Evolutionary conservation across 129 eudicot genomes (phyloP).

Genomic region (Flaveria sonorensis): DNA sequence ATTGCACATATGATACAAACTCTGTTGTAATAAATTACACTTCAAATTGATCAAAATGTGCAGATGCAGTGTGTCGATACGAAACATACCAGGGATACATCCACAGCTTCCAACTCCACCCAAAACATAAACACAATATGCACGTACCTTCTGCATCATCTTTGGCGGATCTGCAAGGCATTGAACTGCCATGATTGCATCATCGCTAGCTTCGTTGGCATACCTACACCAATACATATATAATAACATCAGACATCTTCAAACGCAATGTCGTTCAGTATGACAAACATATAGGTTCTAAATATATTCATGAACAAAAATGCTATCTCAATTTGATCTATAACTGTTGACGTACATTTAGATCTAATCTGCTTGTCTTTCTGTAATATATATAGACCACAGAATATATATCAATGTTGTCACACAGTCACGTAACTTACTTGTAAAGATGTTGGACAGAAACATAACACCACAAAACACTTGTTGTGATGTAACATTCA

Average conservation of each 20-base stretch:
- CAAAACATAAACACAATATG: slow-evolving; percentile 85
- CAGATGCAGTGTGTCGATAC: background rate
- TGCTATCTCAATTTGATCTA: no score
- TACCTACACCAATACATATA: no score
- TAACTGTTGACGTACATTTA: no score
- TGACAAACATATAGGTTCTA: background rate
- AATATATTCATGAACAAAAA: background rate
- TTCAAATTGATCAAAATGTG: background rate
- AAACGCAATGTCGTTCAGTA: background rate
- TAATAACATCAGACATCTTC: no score
- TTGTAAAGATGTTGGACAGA: no score
- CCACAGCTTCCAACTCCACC: slow-evolving; percentile 98
- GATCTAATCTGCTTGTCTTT: no score
- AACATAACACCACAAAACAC: no score
- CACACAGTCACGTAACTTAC: no score
- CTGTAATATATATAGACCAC: no score
- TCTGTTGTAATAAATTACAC: background rate
- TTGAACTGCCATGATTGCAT: slow-evolving; percentile 45
- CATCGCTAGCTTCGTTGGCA: no score
- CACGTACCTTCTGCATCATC: slow-evolving; percentile 86
- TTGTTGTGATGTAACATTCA: no score
- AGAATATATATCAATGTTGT: no score
- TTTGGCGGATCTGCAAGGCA: slow-evolving; percentile 91
- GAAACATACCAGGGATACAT: slow-evolving; percentile 74
- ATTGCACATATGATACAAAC: background rate